Base-by-base conservation (phyloP, 805 yeast genomes). In the Yarrowia osloensis region DNA sequence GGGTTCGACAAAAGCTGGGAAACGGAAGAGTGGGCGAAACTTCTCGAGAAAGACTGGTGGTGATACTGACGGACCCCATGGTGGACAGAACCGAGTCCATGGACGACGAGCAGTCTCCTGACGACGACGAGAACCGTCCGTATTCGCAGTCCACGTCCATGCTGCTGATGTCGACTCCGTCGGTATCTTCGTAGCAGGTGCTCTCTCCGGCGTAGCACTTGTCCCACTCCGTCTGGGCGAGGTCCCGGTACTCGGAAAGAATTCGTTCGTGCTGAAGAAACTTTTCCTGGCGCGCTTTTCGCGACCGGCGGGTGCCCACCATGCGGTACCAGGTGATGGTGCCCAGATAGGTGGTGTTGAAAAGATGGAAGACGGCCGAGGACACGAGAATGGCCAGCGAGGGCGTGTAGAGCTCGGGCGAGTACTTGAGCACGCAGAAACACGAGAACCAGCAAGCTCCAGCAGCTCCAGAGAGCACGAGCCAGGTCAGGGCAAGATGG, bases 221-320 rank as follows among this genome's bases (percentile, higher is more conserved):
- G 17, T 54, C 61, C 61, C 61, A 54, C 15, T 35, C 61, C 24
- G 44, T 35, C n/a, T 54, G 21, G n/a, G 61, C 61, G 6, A 54
- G 61, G 22, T 54, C 61, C 1, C 61, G 29, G 61, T 54, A 54
- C 61, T 54, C 61, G 22, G 29, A 15, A 13, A 54, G 35, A 12
- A 54, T 29, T 17, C 26, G 21, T n/a, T 54, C 44, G 24, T 54
- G 61, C 44, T 35, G 35, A 15, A 54, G 31, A 12, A 54, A 54
- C 17, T 35, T 54, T 11, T 35, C 31, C 44, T 54, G 42, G 8
- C 61, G 61, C 2, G 13, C 22, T 15, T 35, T 12, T 17, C 61
- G 61, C 2, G 44, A 22, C 22, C n/a, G 22, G 17, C 12, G 17
- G 4, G 61, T 54, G 42, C 61, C 61, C 31, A 54, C 61, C 15